Evolutionary conservation across 2,329 filamentous ascomycete species (phyloP).

Genomic region (Microdochium nivale): DNA sequence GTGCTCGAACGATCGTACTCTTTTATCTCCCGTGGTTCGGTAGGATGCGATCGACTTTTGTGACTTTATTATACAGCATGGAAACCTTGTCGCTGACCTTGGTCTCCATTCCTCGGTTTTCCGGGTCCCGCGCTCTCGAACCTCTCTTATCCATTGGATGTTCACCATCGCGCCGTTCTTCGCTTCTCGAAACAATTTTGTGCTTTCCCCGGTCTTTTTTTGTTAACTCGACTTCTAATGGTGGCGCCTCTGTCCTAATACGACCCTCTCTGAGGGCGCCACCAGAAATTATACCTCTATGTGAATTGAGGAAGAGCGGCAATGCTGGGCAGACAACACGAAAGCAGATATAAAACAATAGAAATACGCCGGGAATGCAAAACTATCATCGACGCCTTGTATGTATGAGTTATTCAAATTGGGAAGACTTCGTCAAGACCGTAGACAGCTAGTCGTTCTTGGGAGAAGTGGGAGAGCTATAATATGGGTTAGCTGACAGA

Average conservation of each 20-base stretch:
- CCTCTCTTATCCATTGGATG: background rate
- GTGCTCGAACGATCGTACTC: background rate
- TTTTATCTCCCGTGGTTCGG: background rate
- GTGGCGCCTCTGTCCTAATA: background rate
- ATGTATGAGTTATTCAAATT: conserved; percentile 13
- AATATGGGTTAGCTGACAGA: conserved; percentile 2
- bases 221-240: background rate
- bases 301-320: background rate
- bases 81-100: background rate
- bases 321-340: background rate
- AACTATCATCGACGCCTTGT: background rate
- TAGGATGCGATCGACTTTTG: background rate
- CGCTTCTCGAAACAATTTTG: background rate
- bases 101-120: background rate
- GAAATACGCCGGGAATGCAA: background rate
- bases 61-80: background rate
- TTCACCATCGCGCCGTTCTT: background rate
- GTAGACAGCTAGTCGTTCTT: conserved; percentile 15
- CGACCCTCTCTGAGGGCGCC: background rate
- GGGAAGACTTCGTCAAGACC: conserved; percentile 3
- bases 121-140: background rate
- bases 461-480: conserved; percentile 22
- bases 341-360: background rate
- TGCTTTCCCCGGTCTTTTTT: background rate
- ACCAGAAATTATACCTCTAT: background rate